These are phyloP conservation scores for Pneumocystis wakefieldiae DNA, from an alignment of 1,139 yeast genomes.

Conservation along the genomic window DNA sequence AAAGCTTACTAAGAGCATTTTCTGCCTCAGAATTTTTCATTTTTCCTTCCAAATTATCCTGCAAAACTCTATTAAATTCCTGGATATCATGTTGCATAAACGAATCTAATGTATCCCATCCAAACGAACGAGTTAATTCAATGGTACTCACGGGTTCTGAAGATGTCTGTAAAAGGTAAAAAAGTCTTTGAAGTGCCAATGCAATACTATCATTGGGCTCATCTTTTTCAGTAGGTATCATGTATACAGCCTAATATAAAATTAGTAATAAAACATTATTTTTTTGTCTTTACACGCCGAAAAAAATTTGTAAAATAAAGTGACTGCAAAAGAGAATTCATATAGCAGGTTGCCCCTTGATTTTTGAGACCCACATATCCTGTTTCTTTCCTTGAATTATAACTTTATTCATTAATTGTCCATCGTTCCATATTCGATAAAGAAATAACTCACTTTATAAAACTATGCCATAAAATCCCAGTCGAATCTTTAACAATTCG, in stretches of 20 bases:
- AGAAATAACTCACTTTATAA: conserved; percentile 30
- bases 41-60: conserved; percentile 83
- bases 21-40: conserved; percentile 87
- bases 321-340: conserved; percentile 80
- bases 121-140: conserved; percentile 81
- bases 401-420: conserved; percentile 19
- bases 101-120: conserved; percentile 94
- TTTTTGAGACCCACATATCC: conserved; percentile 88
- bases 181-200: conserved; percentile 71
- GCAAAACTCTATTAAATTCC: conserved; percentile 82
- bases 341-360: conserved; percentile 96
- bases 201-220: conserved; percentile 48
- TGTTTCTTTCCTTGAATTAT: conserved; percentile 74
- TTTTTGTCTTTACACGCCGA: conserved; percentile 32
- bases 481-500: conserved; percentile 75
- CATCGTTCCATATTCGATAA: background rate
- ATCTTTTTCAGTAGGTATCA: conserved; percentile 64
- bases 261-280: background rate
- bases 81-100: conserved; percentile 97
- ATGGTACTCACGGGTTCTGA: conserved; percentile 65
- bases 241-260: conserved; percentile 44
- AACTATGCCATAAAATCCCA: conserved; percentile 86
- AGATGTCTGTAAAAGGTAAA: conserved; percentile 62
- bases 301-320: conserved; percentile 73
- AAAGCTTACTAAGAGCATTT: conserved; percentile 59